These are phyloP conservation scores for Diospyros lotus DNA, from an alignment of 148 eudicot species.

Conservation along the genomic window DNA sequence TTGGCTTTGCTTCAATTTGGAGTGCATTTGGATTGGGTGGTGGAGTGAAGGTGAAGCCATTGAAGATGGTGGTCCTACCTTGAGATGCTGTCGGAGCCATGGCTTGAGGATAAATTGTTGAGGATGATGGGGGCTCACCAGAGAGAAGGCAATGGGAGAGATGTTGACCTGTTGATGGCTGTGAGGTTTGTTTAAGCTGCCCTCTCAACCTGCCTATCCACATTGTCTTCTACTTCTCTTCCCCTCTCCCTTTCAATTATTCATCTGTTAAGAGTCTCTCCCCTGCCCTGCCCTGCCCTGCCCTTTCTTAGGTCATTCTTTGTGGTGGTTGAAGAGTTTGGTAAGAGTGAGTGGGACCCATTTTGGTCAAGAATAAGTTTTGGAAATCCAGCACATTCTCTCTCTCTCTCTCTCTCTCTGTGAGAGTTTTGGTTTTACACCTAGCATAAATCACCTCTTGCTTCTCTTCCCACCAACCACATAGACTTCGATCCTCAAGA, in stretches of 20 bases:
- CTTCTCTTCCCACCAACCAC: too few relatives aligned
- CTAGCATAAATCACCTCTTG: too few relatives aligned
- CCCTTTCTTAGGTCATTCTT: not conserved
- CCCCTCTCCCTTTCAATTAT: not conserved
- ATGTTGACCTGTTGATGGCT: not conserved
- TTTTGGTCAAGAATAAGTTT: not conserved
- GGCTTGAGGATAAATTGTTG: not conserved
- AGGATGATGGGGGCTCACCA: not conserved
- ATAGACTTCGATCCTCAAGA: too few relatives aligned
- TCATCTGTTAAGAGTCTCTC: too few relatives aligned
- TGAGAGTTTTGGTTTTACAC: too few relatives aligned
- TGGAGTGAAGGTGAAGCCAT: constrained; percentile 24
- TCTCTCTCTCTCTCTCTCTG: too few relatives aligned
- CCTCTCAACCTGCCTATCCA: not conserved
- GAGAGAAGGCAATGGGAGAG: not conserved
- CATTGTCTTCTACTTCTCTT: not conserved
- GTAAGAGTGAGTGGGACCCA: not conserved
- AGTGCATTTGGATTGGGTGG: constrained; percentile 18
- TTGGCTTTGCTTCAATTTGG: not conserved
- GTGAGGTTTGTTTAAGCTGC: not conserved
- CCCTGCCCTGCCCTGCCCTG: too few relatives aligned
- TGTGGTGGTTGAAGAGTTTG: not conserved
- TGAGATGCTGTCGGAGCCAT: not conserved
- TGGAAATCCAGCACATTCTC: too few relatives aligned
- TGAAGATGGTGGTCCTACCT: constrained; percentile 9